These are phyloP conservation scores for Sedum album DNA, from an alignment of 164 flowering plant species.

Conservation along the genomic window DNA sequence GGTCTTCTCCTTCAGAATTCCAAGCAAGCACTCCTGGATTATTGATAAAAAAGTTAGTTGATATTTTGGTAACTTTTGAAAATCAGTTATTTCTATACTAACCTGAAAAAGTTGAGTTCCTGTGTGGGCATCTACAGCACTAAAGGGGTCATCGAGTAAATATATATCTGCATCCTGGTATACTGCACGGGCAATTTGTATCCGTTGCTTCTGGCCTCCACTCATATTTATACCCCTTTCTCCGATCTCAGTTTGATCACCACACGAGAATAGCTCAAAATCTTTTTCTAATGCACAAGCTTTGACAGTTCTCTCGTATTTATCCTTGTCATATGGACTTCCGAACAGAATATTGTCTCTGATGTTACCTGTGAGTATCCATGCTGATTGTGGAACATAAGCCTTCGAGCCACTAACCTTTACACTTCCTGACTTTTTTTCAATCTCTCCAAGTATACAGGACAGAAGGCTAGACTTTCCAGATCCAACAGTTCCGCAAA, in stretches of 20 bases:
- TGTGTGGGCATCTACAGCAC: conserved; percentile 99
- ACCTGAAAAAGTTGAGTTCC: conserved; percentile 90
- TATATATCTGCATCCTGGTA: conserved; percentile 98
- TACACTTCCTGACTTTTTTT: conserved; percentile 50
- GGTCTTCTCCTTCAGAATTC: conserved; percentile 75
- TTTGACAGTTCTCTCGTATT: conserved; percentile 74
- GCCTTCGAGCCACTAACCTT: conserved; percentile 82
- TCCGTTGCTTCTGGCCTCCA: conserved; percentile 98
- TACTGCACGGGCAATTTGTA: conserved; percentile 98
- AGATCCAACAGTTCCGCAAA: conserved; percentile 91
- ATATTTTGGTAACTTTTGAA: neutral
- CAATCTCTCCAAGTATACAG: conserved; percentile 96
- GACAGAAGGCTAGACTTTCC: conserved; percentile 96
- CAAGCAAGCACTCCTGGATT: conserved; percentile 90
- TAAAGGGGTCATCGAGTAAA: conserved; percentile 97
- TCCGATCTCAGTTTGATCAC: conserved; percentile 96
- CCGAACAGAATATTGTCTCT: conserved; percentile 97
- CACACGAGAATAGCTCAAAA: conserved; percentile 85
- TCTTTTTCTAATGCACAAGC: conserved; percentile 91
- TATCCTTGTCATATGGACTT: conserved; percentile 76
- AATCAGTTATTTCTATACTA: conserved; percentile 4
- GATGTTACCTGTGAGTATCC: conserved; percentile 98
- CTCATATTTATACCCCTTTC: conserved; percentile 98
- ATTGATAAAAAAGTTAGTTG: conserved; percentile 11
- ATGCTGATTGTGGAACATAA: conserved; percentile 95